phyloP scores from a whole-genome alignment of 345 rosid genomes.

The Aquilaria yunnanensis region DNA sequence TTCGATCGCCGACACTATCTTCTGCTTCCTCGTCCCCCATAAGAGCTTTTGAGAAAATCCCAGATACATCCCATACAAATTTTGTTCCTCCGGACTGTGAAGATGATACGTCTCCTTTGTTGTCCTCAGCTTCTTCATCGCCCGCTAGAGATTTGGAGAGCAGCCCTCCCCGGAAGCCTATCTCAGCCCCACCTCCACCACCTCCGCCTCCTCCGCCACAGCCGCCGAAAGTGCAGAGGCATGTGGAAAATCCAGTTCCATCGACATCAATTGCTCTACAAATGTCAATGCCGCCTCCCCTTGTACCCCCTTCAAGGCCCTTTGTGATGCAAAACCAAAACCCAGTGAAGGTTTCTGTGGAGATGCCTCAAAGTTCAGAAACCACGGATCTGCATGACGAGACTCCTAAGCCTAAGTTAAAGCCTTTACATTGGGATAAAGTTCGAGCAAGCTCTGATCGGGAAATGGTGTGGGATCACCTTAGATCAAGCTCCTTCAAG shows the following conservation, averaged over 20 bases:
- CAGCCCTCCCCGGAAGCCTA: conserved; percentile 23
- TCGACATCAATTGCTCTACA: conserved; percentile 26
- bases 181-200: conserved; percentile 14
- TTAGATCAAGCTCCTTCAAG: conserved; percentile 20
- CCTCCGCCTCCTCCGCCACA: conserved; percentile 40
- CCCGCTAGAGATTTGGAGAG: conserved; percentile 15
- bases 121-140: conserved; percentile 19
- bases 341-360: conserved; percentile 25
- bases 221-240: conserved; percentile 21
- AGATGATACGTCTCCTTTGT: conserved; percentile 14
- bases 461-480: conserved; percentile 22
- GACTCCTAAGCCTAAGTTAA: conserved; percentile 22
- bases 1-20: conserved; percentile 28
- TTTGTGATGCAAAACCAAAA: conserved; percentile 43
- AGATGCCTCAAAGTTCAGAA: conserved; percentile 30
- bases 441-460: conserved; percentile 22
- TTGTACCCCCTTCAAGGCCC: conserved; percentile 54
- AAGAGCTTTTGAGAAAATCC: conserved; percentile 24
- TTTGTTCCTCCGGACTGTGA: conserved; percentile 11
- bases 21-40: conserved; percentile 38
- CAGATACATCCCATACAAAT: conserved; percentile 21
- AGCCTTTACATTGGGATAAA: conserved; percentile 20
- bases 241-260: conserved; percentile 22
- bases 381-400: conserved; percentile 31
- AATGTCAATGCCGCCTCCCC: conserved; percentile 38